Evolutionary conservation across 2,329 filamentous ascomycete species (phyloP), one percentile per base, ranked within the genome.

Genomic region (Capronia coronata): DNA sequence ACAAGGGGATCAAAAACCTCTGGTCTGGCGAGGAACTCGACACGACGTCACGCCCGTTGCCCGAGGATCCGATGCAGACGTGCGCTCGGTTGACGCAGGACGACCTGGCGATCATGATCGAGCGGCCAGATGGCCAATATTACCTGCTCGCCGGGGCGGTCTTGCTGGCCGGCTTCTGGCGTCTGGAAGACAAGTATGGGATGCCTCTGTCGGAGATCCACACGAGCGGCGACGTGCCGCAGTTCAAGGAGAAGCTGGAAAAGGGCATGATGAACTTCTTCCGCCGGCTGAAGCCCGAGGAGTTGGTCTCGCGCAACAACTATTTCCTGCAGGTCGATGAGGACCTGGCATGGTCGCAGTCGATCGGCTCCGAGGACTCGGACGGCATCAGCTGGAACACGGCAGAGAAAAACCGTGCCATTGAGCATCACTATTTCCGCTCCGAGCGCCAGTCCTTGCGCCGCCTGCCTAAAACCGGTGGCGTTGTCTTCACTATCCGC

Each of bases 261-360:
- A 82, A 80, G 52, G 84, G 85, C 10, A 91, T 90, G 86, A 76
- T 77, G 70, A 87, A 84, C 64, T 89, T 94, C 71, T 93, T 94
- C 70, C 74, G 78, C 0, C 72, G 87, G 0, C 66, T 93, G 0
- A 75, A 77, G 61, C 83, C 84, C 1, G 81, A 87, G 35, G 78
- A 80, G 38, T 76, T 81, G 0, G 77, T 85, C 19, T 59, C 80
- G 16, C 74, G 87, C 51, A 87, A 90, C 64, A 91, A 93, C 64
- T 94, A 93, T 68, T 94, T 94, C 70, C 77, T 94, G 55, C 87
- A 94, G 68, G 86, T 93, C 1, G 87, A 94, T 62, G 86, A 89
- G 49, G 68, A 76, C 3, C 71, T 94, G 1, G 73, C 84, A 0
- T 94, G 87, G 87, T 86, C 82, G 51, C 70, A 74, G 61, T 86